These are phyloP conservation scores for Glomus cerebriforme DNA, from an alignment of 192 early-diverging fungal genomes.

Conservation along the genomic window DNA sequence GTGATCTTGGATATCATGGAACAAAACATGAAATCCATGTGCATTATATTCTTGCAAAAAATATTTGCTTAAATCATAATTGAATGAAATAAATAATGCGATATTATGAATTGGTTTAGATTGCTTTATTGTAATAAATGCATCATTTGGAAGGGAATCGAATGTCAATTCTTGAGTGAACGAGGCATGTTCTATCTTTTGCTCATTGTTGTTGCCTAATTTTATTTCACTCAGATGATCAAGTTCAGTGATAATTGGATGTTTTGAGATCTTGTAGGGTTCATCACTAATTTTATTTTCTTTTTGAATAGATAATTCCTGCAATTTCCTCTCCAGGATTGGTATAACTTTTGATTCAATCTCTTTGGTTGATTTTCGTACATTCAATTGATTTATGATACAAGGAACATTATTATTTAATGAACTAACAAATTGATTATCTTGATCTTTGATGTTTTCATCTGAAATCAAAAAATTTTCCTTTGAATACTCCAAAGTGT, in stretches of 20 bases:
- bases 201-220: too few species aligned
- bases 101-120: neutral
- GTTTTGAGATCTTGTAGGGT: neutral
- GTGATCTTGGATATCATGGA: neutral
- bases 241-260: too few species aligned
- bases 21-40: neutral
- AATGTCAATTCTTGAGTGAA: neutral
- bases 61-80: neutral
- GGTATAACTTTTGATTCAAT: neutral
- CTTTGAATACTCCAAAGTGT: too few species aligned
- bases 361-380: neutral
- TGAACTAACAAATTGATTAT: too few species aligned
- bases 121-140: neutral
- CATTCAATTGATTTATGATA: too few species aligned
- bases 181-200: neutral
- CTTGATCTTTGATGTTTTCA: too few species aligned
- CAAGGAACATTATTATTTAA: too few species aligned
- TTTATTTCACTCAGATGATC: too few species aligned
- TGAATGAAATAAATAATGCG: neutral
- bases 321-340: neutral
- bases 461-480: too few species aligned
- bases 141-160: neutral
- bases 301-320: neutral
- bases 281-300: too few species aligned
- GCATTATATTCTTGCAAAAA: neutral